These are phyloP conservation scores for Gastrolobium villosum DNA, from an alignment of 306 rosid genomes.

Conservation along the genomic window DNA sequence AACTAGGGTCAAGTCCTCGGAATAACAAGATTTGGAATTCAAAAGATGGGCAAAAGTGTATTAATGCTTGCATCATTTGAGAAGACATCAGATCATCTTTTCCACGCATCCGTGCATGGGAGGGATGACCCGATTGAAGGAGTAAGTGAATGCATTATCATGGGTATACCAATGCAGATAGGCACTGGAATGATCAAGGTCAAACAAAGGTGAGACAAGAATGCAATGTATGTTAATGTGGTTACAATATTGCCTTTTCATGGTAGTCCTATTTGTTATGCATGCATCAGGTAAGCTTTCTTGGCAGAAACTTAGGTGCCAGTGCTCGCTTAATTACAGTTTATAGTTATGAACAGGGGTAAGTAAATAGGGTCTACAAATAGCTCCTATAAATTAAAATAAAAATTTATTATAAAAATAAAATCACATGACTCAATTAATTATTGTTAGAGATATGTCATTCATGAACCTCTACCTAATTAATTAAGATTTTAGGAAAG, in stretches of 20 bases:
- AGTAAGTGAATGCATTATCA: constrained; percentile 88
- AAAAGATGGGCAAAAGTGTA: constrained; percentile 90
- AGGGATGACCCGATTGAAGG: constrained; percentile 84
- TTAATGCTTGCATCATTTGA: constrained; percentile 96
- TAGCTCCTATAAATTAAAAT: background rate
- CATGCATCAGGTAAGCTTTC: constrained; percentile 16
- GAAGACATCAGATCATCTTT: constrained; percentile 83
- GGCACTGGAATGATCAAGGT: constrained; percentile 93
- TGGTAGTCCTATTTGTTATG: constrained; percentile 13
- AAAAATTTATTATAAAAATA: background rate
- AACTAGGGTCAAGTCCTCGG: constrained; percentile 90
- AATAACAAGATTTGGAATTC: constrained; percentile 92
- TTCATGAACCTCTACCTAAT: constrained; percentile 17
- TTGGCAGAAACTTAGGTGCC: background rate
- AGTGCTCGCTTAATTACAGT: constrained; percentile 4
- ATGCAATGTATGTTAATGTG: constrained; percentile 25
- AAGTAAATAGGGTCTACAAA: background rate
- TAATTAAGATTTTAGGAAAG: background rate
- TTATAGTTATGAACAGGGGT: background rate
- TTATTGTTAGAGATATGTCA: background rate
- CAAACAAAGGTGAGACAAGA: constrained; percentile 83
- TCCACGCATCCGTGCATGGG: constrained; percentile 77
- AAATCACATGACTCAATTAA: background rate
- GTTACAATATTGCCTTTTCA: constrained; percentile 21
- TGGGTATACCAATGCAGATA: constrained; percentile 89